These are phyloP conservation scores for Iris macrosiphon DNA, from an alignment of 106 monocot species.

Conservation along the genomic window DNA sequence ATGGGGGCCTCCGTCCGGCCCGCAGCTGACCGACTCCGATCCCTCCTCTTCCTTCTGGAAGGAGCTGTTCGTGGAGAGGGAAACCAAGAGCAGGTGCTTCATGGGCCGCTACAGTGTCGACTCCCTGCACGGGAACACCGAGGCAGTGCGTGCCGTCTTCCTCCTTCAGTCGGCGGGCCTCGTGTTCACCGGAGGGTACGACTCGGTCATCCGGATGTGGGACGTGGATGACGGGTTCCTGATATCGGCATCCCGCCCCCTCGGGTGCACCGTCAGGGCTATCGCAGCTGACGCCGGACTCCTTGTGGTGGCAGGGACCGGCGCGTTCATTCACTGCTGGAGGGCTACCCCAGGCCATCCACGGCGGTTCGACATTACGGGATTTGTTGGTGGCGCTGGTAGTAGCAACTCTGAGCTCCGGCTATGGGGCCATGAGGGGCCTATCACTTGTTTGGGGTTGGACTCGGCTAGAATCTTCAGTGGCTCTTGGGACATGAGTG, in stretches of 20 bases:
- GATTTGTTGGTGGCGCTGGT: constrained; percentile 5
- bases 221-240: constrained; percentile 68
- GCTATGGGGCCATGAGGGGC: constrained; percentile 82
- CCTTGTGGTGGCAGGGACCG: constrained; percentile 53
- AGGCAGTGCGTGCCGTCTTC: constrained; percentile 67
- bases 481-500: constrained; percentile 85
- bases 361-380: constrained; percentile 39
- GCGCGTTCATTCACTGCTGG: constrained; percentile 77
- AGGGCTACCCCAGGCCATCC: constrained; percentile 42
- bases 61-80: constrained; percentile 67
- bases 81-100: constrained; percentile 55
- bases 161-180: constrained; percentile 46
- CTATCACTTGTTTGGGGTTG: constrained; percentile 70
- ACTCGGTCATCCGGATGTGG: constrained; percentile 71
- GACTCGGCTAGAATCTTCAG: constrained; percentile 65
- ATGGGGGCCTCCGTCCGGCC: constrained; percentile 49
- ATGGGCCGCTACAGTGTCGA: constrained; percentile 68
- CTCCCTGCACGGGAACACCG: constrained; percentile 54
- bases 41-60: constrained; percentile 46
- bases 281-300: constrained; percentile 58
- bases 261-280: constrained; percentile 78
- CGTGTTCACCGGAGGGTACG: constrained; percentile 73
- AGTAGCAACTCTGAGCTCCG: constrained; percentile 35
- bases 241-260: constrained; percentile 41
- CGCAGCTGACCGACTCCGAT: background rate